These are phyloP conservation scores for Thielaviopsis ethacetica DNA, from an alignment of 2,329 filamentous ascomycete species.

Conservation along the genomic window DNA sequence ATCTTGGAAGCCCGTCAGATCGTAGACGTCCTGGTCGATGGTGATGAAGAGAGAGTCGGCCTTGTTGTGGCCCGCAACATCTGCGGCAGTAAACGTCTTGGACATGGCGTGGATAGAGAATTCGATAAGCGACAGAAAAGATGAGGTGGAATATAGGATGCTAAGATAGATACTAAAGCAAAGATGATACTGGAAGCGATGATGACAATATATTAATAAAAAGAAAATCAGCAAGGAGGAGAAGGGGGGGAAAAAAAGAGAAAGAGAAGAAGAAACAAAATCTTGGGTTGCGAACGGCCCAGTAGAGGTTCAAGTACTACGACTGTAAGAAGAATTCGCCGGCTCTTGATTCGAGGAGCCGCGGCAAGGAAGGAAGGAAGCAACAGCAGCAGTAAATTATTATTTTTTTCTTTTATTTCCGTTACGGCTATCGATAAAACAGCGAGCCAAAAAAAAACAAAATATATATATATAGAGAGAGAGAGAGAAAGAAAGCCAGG, in stretches of 20 bases:
- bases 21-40: slow-evolving; percentile 90
- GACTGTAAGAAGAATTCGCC: background rate
- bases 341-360: background rate
- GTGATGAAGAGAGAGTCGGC: slow-evolving; percentile 72
- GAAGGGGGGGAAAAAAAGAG: background rate
- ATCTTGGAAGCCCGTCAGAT: slow-evolving; percentile 76
- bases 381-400: background rate
- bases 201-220: background rate
- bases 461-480: background rate
- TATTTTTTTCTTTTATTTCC: too few relatives aligned
- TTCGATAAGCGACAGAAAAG: background rate
- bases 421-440: too few relatives aligned
- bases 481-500: too few relatives aligned
- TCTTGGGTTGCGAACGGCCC: background rate
- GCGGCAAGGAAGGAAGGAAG: background rate
- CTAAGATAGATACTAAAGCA: background rate
- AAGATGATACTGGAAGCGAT: background rate
- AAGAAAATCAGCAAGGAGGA: background rate
- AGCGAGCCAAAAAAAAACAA: slow-evolving; percentile 1
- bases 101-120: slow-evolving; percentile 46
- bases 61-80: slow-evolving; percentile 88
- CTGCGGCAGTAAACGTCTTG: slow-evolving; percentile 65
- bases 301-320: background rate
- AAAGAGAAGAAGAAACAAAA: background rate
- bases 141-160: background rate